Evolutionary conservation across 768 basidiomycete genomes (phyloP).

Genomic region (Rhizopogon vinicolor): DNA sequence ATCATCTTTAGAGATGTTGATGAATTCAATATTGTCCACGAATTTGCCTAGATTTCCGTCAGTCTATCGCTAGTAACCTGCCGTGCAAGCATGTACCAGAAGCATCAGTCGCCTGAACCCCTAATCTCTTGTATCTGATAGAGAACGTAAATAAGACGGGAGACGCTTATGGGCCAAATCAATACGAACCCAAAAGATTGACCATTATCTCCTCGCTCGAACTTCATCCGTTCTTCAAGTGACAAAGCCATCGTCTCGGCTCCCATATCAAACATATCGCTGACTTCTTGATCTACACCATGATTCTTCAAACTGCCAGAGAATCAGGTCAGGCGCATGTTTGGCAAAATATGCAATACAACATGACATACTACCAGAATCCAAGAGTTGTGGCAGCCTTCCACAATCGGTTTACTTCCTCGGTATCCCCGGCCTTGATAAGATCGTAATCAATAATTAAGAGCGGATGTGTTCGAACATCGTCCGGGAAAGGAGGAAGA

Average conservation of each 20-base stretch:
- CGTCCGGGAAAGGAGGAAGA: constrained; percentile 39
- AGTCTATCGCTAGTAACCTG: background rate
- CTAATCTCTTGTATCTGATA: constrained; percentile 53
- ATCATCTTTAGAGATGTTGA: constrained; percentile 70
- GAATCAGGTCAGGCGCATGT: background rate
- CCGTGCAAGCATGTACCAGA: constrained; percentile 32
- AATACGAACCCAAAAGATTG: constrained; percentile 32
- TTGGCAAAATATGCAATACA: background rate
- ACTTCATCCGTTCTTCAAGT: constrained; percentile 37
- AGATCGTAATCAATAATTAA: constrained; percentile 41
- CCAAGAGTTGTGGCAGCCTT: constrained; percentile 43
- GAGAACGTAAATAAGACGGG: background rate
- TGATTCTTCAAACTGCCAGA: constrained; percentile 38
- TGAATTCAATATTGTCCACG: constrained; percentile 53
- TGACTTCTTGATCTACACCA: constrained; percentile 30
- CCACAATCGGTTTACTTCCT: constrained; percentile 41
- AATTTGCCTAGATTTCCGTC: background rate
- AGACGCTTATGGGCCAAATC: background rate
- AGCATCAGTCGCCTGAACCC: constrained; percentile 59
- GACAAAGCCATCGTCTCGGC: constrained; percentile 35
- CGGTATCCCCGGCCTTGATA: constrained; percentile 28
- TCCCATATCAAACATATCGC: constrained; percentile 39
- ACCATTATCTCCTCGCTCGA: constrained; percentile 38
- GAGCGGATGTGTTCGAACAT: constrained; percentile 39
- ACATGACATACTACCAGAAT: constrained; percentile 47